Evolutionary conservation across 192 early-diverging fungal species (phyloP), one percentile per base, ranked within the genome.

Genomic region (Coemansia sp.): DNA sequence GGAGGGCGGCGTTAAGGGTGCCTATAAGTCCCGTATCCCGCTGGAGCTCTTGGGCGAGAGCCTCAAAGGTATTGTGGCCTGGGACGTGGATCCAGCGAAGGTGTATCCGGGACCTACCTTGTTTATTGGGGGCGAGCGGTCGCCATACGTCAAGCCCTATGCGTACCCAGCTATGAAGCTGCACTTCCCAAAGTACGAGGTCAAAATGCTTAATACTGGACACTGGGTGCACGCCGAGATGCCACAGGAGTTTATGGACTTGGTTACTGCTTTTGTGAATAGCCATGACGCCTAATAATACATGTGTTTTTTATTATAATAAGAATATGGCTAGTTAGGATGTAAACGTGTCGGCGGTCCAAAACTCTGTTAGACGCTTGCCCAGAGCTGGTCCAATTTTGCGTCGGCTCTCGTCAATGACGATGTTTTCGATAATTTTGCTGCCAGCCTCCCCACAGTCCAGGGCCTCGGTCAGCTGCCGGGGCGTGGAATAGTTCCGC

Each of bases 151-250:
- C 23, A 70, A 75, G 16, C 87, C 88, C 4, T 30, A 84, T 26
- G 58, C 75, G 57, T 72, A 86, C 13, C 82, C 85, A 9, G 66
- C 49, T 13, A 96, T 98, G 64, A 60, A 75, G 47, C 43, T 65
- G 11, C 86, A 87, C 47, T 98, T 98, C 69, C 94, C 97, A 2
- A 71, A 91, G 21, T 72, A 87, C 4, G 66, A 85, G 62, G 64
- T 97, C 28, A 74, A 73, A 13, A 78, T 82, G 60, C 69, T 98
- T 21, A 89, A 97, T 53, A 88, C 95, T 19, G 95, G 95, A 0
- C 96, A 98, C 72, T 98, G 96, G 96, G 90, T 90, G n/a, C 91
- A 92, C 74, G 86, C 90, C 1, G 89, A 92, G 73, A 90, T 85
- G 70, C 90, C 91, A 23, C 75, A 81, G 4, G 89, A 90, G 65